phyloP scores from a whole-genome alignment of 1,139 yeast genomes.

The Geotrichum candidum region DNA sequence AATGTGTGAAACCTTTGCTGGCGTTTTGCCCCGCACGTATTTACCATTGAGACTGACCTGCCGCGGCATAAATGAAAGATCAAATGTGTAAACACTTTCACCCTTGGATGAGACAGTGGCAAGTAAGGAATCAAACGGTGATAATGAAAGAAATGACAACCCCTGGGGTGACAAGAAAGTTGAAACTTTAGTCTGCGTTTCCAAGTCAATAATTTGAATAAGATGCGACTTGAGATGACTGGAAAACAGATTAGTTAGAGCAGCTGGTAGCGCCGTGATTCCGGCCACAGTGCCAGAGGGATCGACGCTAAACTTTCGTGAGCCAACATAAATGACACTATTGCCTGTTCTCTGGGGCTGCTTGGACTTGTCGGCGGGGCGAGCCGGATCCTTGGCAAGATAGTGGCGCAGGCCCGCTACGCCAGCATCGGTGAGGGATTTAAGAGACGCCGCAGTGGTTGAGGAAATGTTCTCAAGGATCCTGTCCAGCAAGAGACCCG shows the following conservation, averaged over 20 bases:
- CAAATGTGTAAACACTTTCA: constrained; percentile 61
- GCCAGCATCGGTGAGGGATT: constrained; percentile 30
- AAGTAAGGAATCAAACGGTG: constrained; percentile 57
- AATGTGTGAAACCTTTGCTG: constrained; percentile 48
- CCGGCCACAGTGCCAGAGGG: constrained; percentile 10
- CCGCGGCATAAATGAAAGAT: constrained; percentile 47
- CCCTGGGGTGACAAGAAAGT: constrained; percentile 58
- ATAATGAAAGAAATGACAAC: constrained; percentile 52
- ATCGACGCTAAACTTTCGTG: constrained; percentile 7
- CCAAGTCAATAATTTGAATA: constrained; percentile 43
- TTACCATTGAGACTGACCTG: constrained; percentile 54
- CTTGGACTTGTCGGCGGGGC: constrained; percentile 7
- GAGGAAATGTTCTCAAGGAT: constrained; percentile 27
- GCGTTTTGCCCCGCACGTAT: constrained; percentile 58
- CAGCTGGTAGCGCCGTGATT: constrained; percentile 8
- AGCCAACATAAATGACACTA: constrained; percentile 12
- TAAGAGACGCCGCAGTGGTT: constrained; percentile 30
- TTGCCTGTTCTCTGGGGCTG: constrained; percentile 11
- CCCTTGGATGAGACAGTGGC: constrained; percentile 57
- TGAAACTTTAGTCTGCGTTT: constrained; percentile 43
- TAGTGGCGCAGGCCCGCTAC: constrained; percentile 29
- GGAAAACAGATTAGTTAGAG: constrained; percentile 21
- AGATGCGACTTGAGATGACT: constrained; percentile 14
- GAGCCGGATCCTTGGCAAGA: constrained; percentile 18
- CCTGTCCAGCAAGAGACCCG: constrained; percentile 30